Evolutionary conservation across 225 moss, liverwort and hornwort species (phyloP), one percentile per base, ranked within the genome.

Genomic region (Polytrichum commune): DNA sequence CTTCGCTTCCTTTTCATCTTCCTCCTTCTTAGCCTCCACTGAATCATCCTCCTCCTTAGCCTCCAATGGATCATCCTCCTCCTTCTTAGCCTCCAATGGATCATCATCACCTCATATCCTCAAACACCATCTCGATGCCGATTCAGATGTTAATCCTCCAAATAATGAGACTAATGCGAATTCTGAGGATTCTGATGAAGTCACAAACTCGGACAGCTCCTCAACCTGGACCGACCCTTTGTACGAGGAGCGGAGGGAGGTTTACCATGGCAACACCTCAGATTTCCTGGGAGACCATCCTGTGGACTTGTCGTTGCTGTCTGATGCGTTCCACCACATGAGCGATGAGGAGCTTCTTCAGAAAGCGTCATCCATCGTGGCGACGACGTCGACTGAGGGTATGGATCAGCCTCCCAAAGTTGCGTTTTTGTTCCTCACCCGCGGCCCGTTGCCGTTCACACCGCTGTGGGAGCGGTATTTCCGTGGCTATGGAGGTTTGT

Each of bases 391-490:
- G 53, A 63, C 67, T 6, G 13, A 13, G 4, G 46, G 4, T 13
- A 46, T 46, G 46, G 3, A 46, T 46, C 46, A 3, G 46, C 46
- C 46, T 13, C 79, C 83, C 22, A 87, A 81, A 32, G 56, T 87
- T 63, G 84, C 87, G 0, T 87, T 78, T 69, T 61, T 87, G 76
- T 87, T 84, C 54, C 83, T 87, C 35, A 81, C 76, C 22, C 83
- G 87, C 29, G 83, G 83, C 5, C 74, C 72, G 4, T 55, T 87
- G 69, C 87, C 83, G 9, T 64, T 87, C 62, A 69, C 68, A 16
- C 72, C 72, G 7, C 29, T 87, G 69, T 87, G 87, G 87, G 87
- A 87, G 72, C 81, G 83, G 29, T 87, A 87, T 70, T 87, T 87
- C 67, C 60, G 75, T 28, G 81, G 84, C 4, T 76, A 87, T 33